Evolutionary conservation across 495 filamentous ascomycete genomes (phyloP).

Genomic region (Lasiosphaeria ovina): DNA sequence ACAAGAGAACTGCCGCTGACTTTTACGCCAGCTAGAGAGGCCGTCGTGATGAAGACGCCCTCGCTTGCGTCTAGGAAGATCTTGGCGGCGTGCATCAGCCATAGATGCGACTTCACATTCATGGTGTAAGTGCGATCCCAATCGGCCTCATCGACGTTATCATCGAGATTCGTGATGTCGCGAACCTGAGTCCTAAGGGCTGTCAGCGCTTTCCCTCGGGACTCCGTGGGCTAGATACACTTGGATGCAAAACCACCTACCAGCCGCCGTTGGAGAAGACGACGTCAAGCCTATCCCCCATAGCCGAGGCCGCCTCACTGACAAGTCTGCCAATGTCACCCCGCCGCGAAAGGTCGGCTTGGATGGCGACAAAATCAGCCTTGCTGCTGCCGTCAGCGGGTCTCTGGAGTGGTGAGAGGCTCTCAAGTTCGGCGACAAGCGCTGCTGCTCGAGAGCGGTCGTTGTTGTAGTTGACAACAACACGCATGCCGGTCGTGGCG

Average conservation of each 20-base stretch:
- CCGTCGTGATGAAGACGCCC: slow-evolving; percentile 54
- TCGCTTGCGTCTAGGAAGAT: slow-evolving; percentile 46
- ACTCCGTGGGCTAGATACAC: too few relatives aligned
- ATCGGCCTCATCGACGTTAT: slow-evolving; percentile 54
- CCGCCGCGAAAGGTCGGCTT: slow-evolving; percentile 49
- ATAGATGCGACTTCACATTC: slow-evolving; percentile 60
- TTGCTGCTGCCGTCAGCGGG: background rate
- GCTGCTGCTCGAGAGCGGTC: slow-evolving; percentile 42
- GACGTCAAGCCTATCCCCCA: slow-evolving; percentile 50
- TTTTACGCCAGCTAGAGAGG: slow-evolving; percentile 52
- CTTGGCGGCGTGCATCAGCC: slow-evolving; percentile 50
- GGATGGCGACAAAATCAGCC: slow-evolving; percentile 39
- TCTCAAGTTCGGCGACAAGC: slow-evolving; percentile 43
- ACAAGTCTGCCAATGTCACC: slow-evolving; percentile 45
- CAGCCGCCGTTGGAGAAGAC: slow-evolving; percentile 59
- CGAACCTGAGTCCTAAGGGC: slow-evolving; percentile 43
- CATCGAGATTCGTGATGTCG: slow-evolving; percentile 50
- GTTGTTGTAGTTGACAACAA: slow-evolving; percentile 54
- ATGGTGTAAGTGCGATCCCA: slow-evolving; percentile 57
- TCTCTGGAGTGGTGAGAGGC: slow-evolving; percentile 15
- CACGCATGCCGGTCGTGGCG: slow-evolving; percentile 45
- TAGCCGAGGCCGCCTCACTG: slow-evolving; percentile 36
- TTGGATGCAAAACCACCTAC: background rate
- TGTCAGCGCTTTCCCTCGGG: background rate
- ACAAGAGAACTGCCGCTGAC: slow-evolving; percentile 50